Base-by-base conservation (phyloP, 176 grass and related monocot species). In the Lolium perenne region DNA sequence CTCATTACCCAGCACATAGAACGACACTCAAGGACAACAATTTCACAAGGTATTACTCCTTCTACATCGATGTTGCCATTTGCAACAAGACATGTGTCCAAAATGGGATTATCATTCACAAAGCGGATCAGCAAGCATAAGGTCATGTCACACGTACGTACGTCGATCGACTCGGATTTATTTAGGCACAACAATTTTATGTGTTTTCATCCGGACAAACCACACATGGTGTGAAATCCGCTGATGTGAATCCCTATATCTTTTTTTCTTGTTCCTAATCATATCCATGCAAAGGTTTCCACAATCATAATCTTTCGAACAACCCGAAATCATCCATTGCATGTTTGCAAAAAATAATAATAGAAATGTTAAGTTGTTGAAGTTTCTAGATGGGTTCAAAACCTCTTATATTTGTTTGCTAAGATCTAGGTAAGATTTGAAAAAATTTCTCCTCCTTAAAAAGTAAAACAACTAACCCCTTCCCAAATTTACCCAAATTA, bases 241-340 rank as follows among this genome's bases (percentile, higher is more conserved):
- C 5, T 2, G n/a, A 59, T 21, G 56, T 21, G 20, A 59, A n/a
- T 59, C 20, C 56, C 15, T 18, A 22, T 16, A 7, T 23, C 43
- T 7, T 73, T 21, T 50, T 13, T 50, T 11, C 9, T 64, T 66
- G 17, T 65, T 63, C 83, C 4, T 38, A 50, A 29, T 54, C 59
- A 6, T 63, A 20, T 15, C 18, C 22, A 7, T 8, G 32, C 7
- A 45, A 45, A 7, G 41, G 7, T 3, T 45, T 74, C 3, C 61
- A 55, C 15, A 40, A 77, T n/a, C 54, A 12, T 48, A 77, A 78
- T 35, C 46, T 78, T 78, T 57, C 22, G 66, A 25, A 61, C 10
- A 68, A 78, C 23, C 1, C 4, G 10, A 29, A 22, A 38, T 21
- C 57, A 20, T 22, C 38, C 6, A 17, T 53, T 76, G 5, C 17